Evolutionary conservation across 2,329 filamentous ascomycete species (phyloP).

Genomic region (Trichophyton simii): DNA sequence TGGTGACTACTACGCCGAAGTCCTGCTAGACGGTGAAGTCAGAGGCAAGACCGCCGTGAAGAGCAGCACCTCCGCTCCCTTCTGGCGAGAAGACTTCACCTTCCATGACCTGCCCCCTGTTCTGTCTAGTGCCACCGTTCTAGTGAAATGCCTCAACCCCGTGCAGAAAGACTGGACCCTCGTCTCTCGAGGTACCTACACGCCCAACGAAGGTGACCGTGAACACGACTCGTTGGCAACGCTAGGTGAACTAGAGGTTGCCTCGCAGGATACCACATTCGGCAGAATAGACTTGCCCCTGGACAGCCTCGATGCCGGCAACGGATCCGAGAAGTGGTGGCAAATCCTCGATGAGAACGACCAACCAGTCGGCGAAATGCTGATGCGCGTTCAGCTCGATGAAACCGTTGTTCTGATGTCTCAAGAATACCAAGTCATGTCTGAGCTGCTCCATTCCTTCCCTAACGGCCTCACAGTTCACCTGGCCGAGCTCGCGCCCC

Average conservation of each 20-base stretch:
- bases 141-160: conserved; percentile 36
- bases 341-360: conserved; percentile 64
- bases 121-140: conserved; percentile 34
- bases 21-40: conserved; percentile 37
- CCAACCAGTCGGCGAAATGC: conserved; percentile 66
- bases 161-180: conserved; percentile 40
- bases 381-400: conserved; percentile 71
- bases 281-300: conserved; percentile 65
- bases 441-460: conserved; percentile 74
- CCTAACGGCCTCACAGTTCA: conserved; percentile 71
- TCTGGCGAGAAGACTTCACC: conserved; percentile 39
- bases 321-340: conserved; percentile 80
- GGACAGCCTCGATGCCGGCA: conserved; percentile 62
- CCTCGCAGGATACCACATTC: conserved; percentile 35
- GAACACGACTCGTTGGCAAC: conserved; percentile 30
- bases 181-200: conserved; percentile 33
- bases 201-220: conserved; percentile 28
- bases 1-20: conserved; percentile 38
- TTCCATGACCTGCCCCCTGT: conserved; percentile 37
- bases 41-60: conserved; percentile 39
- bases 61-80: conserved; percentile 33
- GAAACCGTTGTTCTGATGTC: conserved; percentile 82
- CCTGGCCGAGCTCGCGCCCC: conserved; percentile 65
- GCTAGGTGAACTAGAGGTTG: conserved; percentile 34
- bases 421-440: conserved; percentile 71